A percentile compares a stretch with the other conserved stretches of the same genome.
These are phyloP conservation scores for Pulveroboletus sp. DNA, from an alignment of 768 basidiomycete genomes.

Conservation along the genomic window DNA sequence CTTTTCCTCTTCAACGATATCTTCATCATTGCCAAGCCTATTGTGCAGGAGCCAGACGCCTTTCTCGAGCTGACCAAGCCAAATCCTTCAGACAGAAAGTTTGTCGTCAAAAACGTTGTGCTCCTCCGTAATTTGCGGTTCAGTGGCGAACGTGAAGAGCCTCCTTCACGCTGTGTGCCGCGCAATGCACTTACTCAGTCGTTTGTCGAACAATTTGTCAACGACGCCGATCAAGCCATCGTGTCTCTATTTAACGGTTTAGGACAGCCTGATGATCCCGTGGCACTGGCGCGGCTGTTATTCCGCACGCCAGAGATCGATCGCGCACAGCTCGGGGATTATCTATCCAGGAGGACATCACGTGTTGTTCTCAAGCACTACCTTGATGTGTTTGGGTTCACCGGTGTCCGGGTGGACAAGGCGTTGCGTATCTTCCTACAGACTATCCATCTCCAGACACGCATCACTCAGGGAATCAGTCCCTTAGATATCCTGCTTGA, in stretches of 20 bases:
- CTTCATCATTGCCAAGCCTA: conserved; percentile 89
- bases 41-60: conserved; percentile 65
- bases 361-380: conserved; percentile 78
- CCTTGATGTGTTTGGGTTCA: conserved; percentile 85
- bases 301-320: conserved; percentile 87
- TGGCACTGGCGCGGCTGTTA: conserved; percentile 69
- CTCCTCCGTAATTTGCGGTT: conserved; percentile 69
- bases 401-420: conserved; percentile 79
- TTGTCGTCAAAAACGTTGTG: conserved; percentile 88
- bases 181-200: conserved; percentile 64
- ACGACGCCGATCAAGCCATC: conserved; percentile 80
- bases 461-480: conserved; percentile 28
- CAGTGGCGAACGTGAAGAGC: conserved; percentile 64
- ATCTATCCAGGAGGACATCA: conserved; percentile 71
- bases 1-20: conserved; percentile 97
- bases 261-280: conserved; percentile 60
- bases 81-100: conserved; percentile 64
- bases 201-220: conserved; percentile 78
- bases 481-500: conserved; percentile 65
- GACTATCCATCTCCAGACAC: conserved; percentile 65
- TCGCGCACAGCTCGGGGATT: conserved; percentile 78
- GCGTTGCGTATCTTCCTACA: conserved; percentile 88
- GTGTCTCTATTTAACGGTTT: conserved; percentile 63
- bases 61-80: conserved; percentile 58
- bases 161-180: conserved; percentile 44